Conservation (phyloP, 2,329 filamentous ascomycete genomes). For the Venturia asperata region DNA sequence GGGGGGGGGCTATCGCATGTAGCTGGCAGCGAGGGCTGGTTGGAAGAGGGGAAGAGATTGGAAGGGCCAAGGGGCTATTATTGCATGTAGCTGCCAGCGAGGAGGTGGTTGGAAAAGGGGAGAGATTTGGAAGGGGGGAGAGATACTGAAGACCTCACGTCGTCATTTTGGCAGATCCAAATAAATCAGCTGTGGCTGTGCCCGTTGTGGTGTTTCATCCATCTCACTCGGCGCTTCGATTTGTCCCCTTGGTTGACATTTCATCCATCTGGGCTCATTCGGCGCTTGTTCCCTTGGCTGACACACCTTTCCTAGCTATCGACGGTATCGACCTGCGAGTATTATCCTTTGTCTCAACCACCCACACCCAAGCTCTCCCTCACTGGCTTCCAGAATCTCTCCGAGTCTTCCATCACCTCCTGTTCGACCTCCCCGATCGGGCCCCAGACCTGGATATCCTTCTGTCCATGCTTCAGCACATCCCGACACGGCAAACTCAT, state of each 20-base stretch:
- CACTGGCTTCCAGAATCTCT: conserved; percentile 38
- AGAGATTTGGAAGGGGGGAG: conserved; percentile 24
- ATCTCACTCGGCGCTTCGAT: conserved; percentile 13
- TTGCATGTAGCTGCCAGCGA: background rate
- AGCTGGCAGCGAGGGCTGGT: conserved; percentile 29
- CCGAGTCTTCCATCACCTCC: conserved; percentile 40
- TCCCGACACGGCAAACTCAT: conserved; percentile 44
- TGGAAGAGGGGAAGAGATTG: conserved; percentile 38
- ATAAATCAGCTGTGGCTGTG: conserved; percentile 11
- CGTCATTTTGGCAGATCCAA: conserved; percentile 7
- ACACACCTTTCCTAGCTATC: too few species aligned
- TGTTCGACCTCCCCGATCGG: conserved; percentile 41
- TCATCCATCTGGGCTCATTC: too few species aligned
- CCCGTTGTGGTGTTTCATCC: conserved; percentile 2
- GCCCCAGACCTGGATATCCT: conserved; percentile 44
- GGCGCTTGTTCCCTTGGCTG: too few species aligned
- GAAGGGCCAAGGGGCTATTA: conserved; percentile 6
- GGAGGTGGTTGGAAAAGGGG: conserved; percentile 46
- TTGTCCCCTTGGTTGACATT: background rate
- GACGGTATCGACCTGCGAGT: too few species aligned
- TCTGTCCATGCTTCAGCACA: conserved; percentile 44
- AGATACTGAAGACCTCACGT: too few species aligned
- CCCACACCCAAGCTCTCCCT: conserved; percentile 16
- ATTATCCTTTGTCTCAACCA: too few species aligned
- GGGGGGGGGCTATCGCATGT: background rate